Evolutionary conservation across 495 filamentous ascomycete genomes (phyloP).

Genomic region (Neurospora tetrasperma): DNA sequence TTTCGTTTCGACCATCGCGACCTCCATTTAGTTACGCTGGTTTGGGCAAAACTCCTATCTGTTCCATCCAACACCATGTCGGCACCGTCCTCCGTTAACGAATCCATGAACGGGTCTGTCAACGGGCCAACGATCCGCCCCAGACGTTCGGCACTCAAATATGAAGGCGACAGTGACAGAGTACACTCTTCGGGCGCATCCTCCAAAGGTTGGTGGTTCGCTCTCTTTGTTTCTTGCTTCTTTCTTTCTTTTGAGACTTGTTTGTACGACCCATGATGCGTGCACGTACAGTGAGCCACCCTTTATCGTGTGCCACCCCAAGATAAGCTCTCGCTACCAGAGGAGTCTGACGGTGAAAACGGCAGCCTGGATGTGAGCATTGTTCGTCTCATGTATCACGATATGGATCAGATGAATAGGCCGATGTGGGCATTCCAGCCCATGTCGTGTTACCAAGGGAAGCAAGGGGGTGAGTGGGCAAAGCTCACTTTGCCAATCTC

Average conservation of each 20-base stretch:
- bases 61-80: slow-evolving; percentile 11
- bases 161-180: slow-evolving; percentile 30
- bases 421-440: neutral
- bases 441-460: neutral
- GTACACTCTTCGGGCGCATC: slow-evolving; percentile 24
- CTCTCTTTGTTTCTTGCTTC: neutral
- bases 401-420: neutral
- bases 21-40: neutral
- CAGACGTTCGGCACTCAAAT: slow-evolving; percentile 34
- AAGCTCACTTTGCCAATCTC: neutral
- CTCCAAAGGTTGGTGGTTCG: slow-evolving; percentile 29
- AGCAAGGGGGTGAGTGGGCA: slow-evolving; percentile 6
- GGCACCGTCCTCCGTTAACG: slow-evolving; percentile 12
- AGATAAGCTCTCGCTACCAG: slow-evolving; percentile 1
- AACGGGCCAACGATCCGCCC: slow-evolving; percentile 12
- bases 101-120: neutral
- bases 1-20: neutral
- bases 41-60: neutral
- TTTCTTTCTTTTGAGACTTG: neutral
- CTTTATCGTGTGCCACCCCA: neutral
- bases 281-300: neutral
- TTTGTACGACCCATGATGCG: neutral
- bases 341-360: neutral
- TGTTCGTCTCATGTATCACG: neutral
- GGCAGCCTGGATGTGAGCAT: neutral